Evolutionary conservation across 2,329 filamentous ascomycete species (phyloP), one percentile per base, ranked within the genome.

Genomic region (Fragosphaeria purpurea): DNA sequence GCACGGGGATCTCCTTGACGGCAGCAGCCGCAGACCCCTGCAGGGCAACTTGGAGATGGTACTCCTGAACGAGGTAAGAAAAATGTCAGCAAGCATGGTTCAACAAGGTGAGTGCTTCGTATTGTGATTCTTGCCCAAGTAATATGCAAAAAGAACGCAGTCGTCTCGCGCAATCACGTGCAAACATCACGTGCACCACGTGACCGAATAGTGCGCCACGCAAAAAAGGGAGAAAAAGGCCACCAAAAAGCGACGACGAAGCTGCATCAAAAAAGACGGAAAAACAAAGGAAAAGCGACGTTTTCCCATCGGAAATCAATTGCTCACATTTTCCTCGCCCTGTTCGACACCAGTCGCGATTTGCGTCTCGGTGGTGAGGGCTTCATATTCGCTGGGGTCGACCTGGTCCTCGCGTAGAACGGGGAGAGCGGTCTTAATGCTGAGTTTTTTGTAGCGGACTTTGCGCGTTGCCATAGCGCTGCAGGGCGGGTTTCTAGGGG

Each of bases 311-410:
- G 35, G 32, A 32, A 41, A 39, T 54, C 60, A 61, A 58, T 57
- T 59, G 87, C 89, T 82, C 71, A 96, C 93, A 73, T 91, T 91
- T 80, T 97, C 90, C 72, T 98, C 93, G 58, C 83, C 87, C 67
- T 95, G 90, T 70, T 98, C 93, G 61, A 98, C 93, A 70, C 93
- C 93, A 59, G 90, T 96, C 65, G 93, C 89, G 65, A 96, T 88
- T 84, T 88, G 71, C 76, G 82, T 74, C 80, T 87, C 78, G 66
- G 85, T 85, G 60, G 85, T 86, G 65, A 91, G 83, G 62, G 86
- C 80, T 70, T 95, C 88, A 68, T 96, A 95, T 69, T 89, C 81
- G 63, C 76, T 79, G 64, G 85, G 77, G 65, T 96, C 89, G 70
- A 97, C 85, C 65, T 97, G 87, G 68, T 88, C 79, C 72, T 97